Evolutionary conservation across 2,329 filamentous ascomycete genomes (phyloP).

Genomic region (Cladosporium phlei): DNA sequence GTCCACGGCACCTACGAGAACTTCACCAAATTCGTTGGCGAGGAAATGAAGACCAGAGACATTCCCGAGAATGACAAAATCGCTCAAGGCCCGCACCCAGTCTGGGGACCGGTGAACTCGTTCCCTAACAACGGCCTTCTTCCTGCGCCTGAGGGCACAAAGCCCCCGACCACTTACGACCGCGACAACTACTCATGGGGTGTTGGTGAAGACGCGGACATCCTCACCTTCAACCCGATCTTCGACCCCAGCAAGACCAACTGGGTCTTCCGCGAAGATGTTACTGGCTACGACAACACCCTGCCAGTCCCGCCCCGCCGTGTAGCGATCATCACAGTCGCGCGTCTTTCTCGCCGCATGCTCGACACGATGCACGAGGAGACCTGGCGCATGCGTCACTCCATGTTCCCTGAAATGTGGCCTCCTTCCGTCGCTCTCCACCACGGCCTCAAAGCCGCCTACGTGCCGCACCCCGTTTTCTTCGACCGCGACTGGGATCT

Average conservation of each 20-base stretch:
- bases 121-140: slow-evolving; percentile 50
- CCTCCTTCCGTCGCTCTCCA: slow-evolving; percentile 67
- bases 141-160: slow-evolving; percentile 57
- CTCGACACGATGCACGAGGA: slow-evolving; percentile 75
- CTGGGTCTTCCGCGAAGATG: slow-evolving; percentile 66
- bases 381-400: slow-evolving; percentile 65
- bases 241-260: slow-evolving; percentile 69
- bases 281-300: slow-evolving; percentile 60
- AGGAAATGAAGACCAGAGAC: slow-evolving; percentile 48
- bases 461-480: slow-evolving; percentile 72
- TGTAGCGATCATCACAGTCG: slow-evolving; percentile 73
- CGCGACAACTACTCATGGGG: slow-evolving; percentile 70
- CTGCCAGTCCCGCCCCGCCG: slow-evolving; percentile 61
- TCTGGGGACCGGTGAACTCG: slow-evolving; percentile 59
- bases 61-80: slow-evolving; percentile 48
- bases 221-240: slow-evolving; percentile 71
- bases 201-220: slow-evolving; percentile 68
- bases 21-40: slow-evolving; percentile 62
- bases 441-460: slow-evolving; percentile 74
- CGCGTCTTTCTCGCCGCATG: slow-evolving; percentile 65
- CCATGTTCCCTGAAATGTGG: slow-evolving; percentile 74
- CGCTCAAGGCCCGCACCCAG: slow-evolving; percentile 46
- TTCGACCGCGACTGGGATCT: slow-evolving; percentile 69
- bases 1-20: slow-evolving; percentile 63
- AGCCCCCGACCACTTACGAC: slow-evolving; percentile 55